A percentile compares a stretch with the other conserved stretches of the same genome.
phyloP scores from a whole-genome alignment of 2,329 filamentous ascomycete genomes.

The Trichoderma sp. region DNA sequence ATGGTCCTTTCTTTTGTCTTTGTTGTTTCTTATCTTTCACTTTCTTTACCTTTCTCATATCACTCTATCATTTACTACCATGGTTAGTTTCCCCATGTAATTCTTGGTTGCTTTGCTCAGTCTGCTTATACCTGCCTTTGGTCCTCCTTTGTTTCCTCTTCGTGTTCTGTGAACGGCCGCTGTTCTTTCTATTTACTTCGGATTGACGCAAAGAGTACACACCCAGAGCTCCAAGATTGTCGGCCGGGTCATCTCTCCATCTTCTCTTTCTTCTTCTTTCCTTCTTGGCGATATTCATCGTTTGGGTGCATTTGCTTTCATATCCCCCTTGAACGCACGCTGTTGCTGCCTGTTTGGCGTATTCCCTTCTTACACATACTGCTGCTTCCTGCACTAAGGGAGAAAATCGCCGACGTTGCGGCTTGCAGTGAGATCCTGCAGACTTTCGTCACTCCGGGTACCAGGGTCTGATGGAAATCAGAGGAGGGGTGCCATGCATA shows the following conservation, averaged over 20 bases:
- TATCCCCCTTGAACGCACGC: background rate
- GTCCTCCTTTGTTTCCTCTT: background rate
- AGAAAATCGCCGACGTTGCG: background rate
- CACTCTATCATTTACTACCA: background rate
- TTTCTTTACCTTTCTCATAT: background rate
- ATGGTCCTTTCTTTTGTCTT: conserved; percentile 12
- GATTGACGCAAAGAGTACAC: background rate
- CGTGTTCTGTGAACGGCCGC: background rate
- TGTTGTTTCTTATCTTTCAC: background rate
- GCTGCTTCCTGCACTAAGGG: background rate
- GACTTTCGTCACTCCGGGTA: conserved; percentile 1
- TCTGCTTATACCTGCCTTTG: background rate
- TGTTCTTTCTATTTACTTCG: background rate
- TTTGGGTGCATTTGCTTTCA: background rate
- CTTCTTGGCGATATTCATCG: background rate
- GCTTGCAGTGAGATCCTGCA: conserved; percentile 8
- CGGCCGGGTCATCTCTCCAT: background rate
- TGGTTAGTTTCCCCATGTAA: background rate
- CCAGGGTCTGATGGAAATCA: conserved; percentile 6
- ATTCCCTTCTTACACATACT: background rate
- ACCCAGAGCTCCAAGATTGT: background rate
- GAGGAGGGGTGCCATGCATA: conserved; percentile 11
- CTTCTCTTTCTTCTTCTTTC: background rate
- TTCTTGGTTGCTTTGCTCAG: background rate
- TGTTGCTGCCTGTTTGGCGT: background rate